Evolutionary conservation across 2,329 filamentous ascomycete species (phyloP).

Genomic region (Paramyrothecium roridum): DNA sequence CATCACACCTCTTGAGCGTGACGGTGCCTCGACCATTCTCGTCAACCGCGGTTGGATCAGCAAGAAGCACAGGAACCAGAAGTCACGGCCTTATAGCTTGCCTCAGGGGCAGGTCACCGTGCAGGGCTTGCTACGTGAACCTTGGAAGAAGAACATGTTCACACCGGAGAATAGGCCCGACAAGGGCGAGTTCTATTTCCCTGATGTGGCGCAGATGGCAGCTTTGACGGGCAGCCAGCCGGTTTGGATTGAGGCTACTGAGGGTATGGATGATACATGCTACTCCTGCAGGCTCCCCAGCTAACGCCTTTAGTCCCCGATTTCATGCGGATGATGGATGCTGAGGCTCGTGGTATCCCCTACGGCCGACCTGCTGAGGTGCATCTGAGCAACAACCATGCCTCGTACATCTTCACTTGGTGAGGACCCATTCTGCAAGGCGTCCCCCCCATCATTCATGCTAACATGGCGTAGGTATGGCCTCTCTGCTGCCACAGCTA

Average conservation of each 20-base stretch:
- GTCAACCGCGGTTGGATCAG: constrained; percentile 92
- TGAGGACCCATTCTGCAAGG: constrained; percentile 40
- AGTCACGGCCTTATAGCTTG: constrained; percentile 62
- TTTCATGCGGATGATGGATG: constrained; percentile 70
- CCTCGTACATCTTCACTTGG: constrained; percentile 99
- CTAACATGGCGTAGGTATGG: constrained; percentile 65
- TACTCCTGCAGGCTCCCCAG: constrained; percentile 6
- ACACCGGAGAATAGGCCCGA: constrained; percentile 87
- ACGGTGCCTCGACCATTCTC: constrained; percentile 67
- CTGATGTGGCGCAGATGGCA: constrained; percentile 91
- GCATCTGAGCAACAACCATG: constrained; percentile 92
- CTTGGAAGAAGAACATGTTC: constrained; percentile 98
- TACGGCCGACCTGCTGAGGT: constrained; percentile 87
- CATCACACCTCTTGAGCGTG: constrained; percentile 82
- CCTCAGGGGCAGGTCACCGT: constrained; percentile 71
- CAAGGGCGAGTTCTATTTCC: constrained; percentile 87
- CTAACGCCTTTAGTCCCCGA: constrained; percentile 61
- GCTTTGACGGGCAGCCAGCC: constrained; percentile 75
- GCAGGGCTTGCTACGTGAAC: constrained; percentile 80
- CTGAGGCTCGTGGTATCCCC: constrained; percentile 78
- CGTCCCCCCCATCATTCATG: neutral
- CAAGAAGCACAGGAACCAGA: constrained; percentile 67
- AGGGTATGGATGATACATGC: constrained; percentile 53
- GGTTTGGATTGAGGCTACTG: constrained; percentile 94
- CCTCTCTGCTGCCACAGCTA: constrained; percentile 75